Evolutionary conservation across 495 filamentous ascomycete genomes (phyloP), one percentile per base, ranked within the genome.

Genomic region (Stereocaulon alpinum): DNA sequence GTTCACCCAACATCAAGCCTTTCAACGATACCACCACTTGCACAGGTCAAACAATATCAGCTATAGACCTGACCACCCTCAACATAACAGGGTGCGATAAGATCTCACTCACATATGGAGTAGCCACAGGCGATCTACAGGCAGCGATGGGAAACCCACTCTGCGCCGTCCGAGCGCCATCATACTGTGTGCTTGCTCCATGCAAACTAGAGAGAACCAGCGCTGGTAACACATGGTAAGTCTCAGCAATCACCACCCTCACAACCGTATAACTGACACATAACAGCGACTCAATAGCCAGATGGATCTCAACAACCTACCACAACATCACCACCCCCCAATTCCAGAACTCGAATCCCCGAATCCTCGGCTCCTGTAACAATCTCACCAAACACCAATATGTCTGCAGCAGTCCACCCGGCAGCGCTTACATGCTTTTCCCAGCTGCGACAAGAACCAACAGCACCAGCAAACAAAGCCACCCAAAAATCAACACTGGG

Each of bases 111-210:
- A 63, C 22, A 48, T 59, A 15, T 62, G 63, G 60, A 20, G 69
- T 72, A 47, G 67, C 69, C 15, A 64, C 64, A 6, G 56, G 61
- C 6, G 64, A 66, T 45, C 54, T 74, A 9, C 52, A 48, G 5
- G 30, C 58, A 22, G 62, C 58, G 52, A 70, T 32, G 5, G 57
- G 27, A n/a, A 29, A 27, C 9, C n/a, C 47, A 12, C 6, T 56
- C n/a, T 63, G 61, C 52, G 1, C 20, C 14, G 7, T 55, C 14
- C n/a, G 27, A 20, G 24, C 47, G 20, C 15, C 29, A 0, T 56
- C 61, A 15, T 47, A 55, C 57, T 63, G 61, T 24, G 11, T 63
- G 18, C 57, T 56, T 12, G 22, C 51, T 24, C 20, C 32, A 24
- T 63, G 61, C 30, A 24, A 24, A n/a, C n/a, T n/a, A n/a, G n/a